Evolutionary conservation across 2,329 filamentous ascomycete species (phyloP), one percentile per base, ranked within the genome.

Genomic region (Sarocladiaceae sp.): DNA sequence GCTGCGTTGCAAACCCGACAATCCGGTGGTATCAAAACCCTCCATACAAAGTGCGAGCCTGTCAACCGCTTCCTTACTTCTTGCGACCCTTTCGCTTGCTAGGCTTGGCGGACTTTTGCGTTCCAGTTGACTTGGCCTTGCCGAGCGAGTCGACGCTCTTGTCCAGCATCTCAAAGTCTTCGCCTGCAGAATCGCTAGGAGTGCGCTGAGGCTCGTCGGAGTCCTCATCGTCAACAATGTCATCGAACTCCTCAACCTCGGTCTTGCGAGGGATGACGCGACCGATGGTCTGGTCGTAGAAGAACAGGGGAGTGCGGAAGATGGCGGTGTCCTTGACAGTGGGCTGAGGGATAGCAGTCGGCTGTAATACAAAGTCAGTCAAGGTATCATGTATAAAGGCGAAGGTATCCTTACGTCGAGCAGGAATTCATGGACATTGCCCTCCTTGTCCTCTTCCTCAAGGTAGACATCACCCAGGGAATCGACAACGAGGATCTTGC

Each of bases 401-500:
- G 13, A 17, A 26, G 22, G 39, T 23, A 10, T 50, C 80, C 87
- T 78, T 72, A 97, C 84, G 66, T 99, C 93, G 55, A 99, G 83
- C 57, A 97, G 74, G 65, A 86, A 96, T 66, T 97, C 90, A 59
- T 88, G 82, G 28, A 83, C 80, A 52, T 88, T 83, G 51, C 94
- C 94, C 22, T 97, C 90, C 59, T 92, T 91, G 50, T 90, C 90
- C 61, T 90, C 81, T 64, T 96, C 89, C 70, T 97, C 92, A n/a
- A 99, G 77, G 65, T 90, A 99, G 12, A 99, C 94, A 61, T 97
- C 91, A 25, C 94, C 94, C 10, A 87, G 76, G 1, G 89, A 90
- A 70, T 99, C 93, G 3, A 99, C 94, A 52, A 99, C 86, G 33
- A 99, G 76, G 1, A 96, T 79, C 75, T 97, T 99, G 59, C 94